Evolutionary conservation across 495 filamentous ascomycete genomes (phyloP).

Genomic region (Aspergillus ostianus): DNA sequence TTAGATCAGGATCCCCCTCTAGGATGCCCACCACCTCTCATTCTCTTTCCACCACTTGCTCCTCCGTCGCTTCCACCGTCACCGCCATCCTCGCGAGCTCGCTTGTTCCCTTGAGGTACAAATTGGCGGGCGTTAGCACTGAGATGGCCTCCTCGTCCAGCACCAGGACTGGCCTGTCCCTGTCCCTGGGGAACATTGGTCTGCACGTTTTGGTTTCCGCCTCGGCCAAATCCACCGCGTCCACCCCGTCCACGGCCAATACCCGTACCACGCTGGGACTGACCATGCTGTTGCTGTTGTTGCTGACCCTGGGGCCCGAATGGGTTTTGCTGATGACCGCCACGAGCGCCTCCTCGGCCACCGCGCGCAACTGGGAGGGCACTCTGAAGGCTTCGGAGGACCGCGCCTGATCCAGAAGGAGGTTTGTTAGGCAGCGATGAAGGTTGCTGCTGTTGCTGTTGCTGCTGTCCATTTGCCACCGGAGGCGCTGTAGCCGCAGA

Average conservation of each 20-base stretch:
- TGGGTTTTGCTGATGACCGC: conserved; percentile 32
- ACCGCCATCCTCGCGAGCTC: conserved; percentile 60
- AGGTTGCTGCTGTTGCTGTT: conserved; percentile 16
- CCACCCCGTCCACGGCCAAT: conserved; percentile 48
- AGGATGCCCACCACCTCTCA: conserved; percentile 48
- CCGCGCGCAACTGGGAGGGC: conserved; percentile 50
- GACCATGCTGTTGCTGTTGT: conserved; percentile 24
- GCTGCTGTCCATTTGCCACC: conserved; percentile 14
- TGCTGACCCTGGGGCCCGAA: conserved; percentile 24
- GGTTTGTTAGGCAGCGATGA: conserved; percentile 37
- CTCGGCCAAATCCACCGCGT: conserved; percentile 44
- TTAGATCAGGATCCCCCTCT: conserved; percentile 31
- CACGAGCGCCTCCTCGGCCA: conserved; percentile 30
- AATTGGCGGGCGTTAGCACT: conserved; percentile 59
- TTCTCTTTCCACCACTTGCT: conserved; percentile 49
- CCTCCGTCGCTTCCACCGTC: conserved; percentile 39
- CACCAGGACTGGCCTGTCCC: conserved; percentile 30
- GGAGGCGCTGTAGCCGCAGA: conserved; percentile 3
- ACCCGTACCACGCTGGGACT: conserved; percentile 39
- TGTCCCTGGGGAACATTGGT: conserved; percentile 28
- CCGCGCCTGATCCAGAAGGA: conserved; percentile 34
- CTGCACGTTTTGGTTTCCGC: conserved; percentile 40
- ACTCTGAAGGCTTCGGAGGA: conserved; percentile 45
- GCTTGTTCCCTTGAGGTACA: conserved; percentile 63
- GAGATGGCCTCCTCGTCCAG: conserved; percentile 35